Evolutionary conservation across 768 basidiomycete species (phyloP).

Genomic region (Xerocomus potaroensis): DNA sequence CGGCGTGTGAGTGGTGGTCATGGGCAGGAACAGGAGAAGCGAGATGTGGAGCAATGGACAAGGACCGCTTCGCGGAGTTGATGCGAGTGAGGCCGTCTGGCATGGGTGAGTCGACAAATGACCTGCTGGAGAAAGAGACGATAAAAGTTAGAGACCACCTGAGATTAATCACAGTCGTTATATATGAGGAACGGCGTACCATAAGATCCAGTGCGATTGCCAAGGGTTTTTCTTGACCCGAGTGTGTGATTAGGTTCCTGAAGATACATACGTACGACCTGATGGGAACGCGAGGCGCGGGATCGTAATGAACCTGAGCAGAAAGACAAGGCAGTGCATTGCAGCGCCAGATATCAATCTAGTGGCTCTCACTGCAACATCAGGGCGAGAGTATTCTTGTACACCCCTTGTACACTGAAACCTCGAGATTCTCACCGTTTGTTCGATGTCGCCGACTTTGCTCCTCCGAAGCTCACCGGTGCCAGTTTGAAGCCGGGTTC

Average conservation of each 20-base stretch:
- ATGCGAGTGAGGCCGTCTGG: neutral
- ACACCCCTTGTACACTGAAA: too few species aligned
- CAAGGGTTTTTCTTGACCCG: neutral
- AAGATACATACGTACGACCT: neutral
- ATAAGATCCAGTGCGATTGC: neutral
- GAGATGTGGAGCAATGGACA: constrained; percentile 4
- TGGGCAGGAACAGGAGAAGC: constrained; percentile 13
- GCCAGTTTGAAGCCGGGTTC: too few species aligned
- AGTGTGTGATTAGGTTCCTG: neutral
- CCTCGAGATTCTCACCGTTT: too few species aligned
- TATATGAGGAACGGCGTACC: neutral
- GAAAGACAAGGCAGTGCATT: neutral
- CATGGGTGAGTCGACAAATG: constrained; percentile 1
- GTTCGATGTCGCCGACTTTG: too few species aligned
- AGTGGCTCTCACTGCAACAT: too few species aligned
- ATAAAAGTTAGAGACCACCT: neutral
- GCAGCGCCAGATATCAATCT: neutral
- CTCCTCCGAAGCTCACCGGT: too few species aligned
- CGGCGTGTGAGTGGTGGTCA: constrained; percentile 18
- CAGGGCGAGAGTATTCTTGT: too few species aligned
- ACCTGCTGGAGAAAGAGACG: neutral
- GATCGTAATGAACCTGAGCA: too few species aligned
- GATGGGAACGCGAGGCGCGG: too few species aligned
- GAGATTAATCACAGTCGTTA: neutral
- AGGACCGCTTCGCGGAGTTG: neutral